Evolutionary conservation across 139 green algal genomes (phyloP), one percentile per base, ranked within the genome.

Genomic region (Parachlorella kessleri): DNA sequence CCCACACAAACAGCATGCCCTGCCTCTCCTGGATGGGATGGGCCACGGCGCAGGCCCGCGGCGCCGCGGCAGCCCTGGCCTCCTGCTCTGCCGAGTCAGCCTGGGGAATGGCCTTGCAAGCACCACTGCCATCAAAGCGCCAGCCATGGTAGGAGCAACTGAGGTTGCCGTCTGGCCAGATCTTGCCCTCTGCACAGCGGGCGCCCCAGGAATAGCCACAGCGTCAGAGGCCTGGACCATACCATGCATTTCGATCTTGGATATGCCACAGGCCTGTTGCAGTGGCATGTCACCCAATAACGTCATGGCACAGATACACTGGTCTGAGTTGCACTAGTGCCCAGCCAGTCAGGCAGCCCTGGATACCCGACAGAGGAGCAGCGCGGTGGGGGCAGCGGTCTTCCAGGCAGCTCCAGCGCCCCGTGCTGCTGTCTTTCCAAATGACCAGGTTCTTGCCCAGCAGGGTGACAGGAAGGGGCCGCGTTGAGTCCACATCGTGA

Each of bases 91-190:
- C 8, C 1, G 41, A 48, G 1, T 33, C 21, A 6, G 66, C 66
- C 80, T 90, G 85, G 6, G 85, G 85, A 30, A 90, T 88, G 63
- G 32, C 55, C 7, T 30, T 68, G 72, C 85, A 90, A 7, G 63
- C 72, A 33, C 85, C 85, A 36, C 36, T 40, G 23, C 55, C 69
- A 8, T 79, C 32, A 55, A 88, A 90, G 10, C 66, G 38, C 85
- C 85, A 90, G 39, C 85, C 83, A 65, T 88, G 84, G 63, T 87
- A 87, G 30, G 70, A 39, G 73, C 86, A 89, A 55, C 85, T 55
- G 38, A 90, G 78, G n/a, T 41, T 55, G 30, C 81, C 81, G 66
- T 79, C 54, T 2, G 72, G 42, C n/a, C 55, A 65, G n/a, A 90
- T 71, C 3, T 84, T 70, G 35, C 85, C 85, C 70, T 90, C 83